Evolutionary conservation across 2,329 filamentous ascomycete genomes (phyloP).

Genomic region (Cyphellophora europaea): DNA sequence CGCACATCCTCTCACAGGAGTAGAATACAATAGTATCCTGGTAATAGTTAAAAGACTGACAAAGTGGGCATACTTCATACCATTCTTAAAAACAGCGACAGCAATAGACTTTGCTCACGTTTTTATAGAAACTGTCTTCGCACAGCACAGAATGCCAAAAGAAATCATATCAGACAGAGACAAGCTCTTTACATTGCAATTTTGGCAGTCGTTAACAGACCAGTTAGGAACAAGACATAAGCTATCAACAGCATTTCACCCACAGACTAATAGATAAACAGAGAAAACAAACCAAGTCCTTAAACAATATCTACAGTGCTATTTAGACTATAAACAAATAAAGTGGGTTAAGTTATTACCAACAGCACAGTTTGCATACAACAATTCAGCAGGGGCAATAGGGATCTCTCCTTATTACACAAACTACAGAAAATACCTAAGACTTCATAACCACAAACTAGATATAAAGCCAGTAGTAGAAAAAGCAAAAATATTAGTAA

Average conservation of each 20-base stretch:
- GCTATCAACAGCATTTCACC: constrained; percentile 7
- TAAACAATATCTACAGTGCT: constrained; percentile 6
- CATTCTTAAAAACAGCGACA: constrained; percentile 2
- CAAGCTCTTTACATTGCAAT: constrained; percentile 5
- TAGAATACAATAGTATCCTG: constrained; percentile 6
- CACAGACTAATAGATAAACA: constrained; percentile 6
- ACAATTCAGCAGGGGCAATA: neutral
- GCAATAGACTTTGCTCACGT: constrained; percentile 4
- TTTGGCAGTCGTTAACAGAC: constrained; percentile 4
- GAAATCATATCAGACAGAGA: constrained; percentile 5
- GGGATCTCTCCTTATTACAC: neutral
- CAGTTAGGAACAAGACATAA: constrained; percentile 3
- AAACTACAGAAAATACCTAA: constrained; percentile 1
- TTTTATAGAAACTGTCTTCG: constrained; percentile 7
- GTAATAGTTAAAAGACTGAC: constrained; percentile 5
- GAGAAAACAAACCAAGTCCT: constrained; percentile 7
- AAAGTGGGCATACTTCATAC: constrained; percentile 5
- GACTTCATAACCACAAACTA: neutral
- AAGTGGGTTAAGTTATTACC: constrained; percentile 2
- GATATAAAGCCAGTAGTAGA: constrained; percentile 1
- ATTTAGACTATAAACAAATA: constrained; percentile 5
- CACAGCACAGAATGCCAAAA: constrained; percentile 5
- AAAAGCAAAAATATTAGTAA: constrained; percentile 1
- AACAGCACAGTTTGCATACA: neutral
- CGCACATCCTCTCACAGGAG: neutral